Evolutionary conservation across 352 stramenopile genomes (phyloP), one percentile per base, ranked within the genome.

Genomic region (Globisporangium barbulae): DNA sequence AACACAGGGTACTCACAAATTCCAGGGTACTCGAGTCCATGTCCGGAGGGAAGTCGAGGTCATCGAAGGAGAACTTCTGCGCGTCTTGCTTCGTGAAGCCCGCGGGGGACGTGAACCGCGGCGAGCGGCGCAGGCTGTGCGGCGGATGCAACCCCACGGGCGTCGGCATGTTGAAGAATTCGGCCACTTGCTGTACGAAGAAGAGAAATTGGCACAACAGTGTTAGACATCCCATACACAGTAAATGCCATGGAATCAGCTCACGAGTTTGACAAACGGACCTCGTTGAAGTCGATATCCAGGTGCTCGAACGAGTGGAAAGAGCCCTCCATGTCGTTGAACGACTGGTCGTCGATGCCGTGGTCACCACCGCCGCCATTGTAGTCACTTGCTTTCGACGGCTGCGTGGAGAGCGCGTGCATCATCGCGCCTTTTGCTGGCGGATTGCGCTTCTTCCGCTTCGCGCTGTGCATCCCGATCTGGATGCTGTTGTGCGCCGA

Each of bases 231-330:
- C 13, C 42, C 19, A 49, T 6, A 49, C 21, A 28, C 17, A 9
- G 8, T 28, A 28, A 28, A 28, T 2, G 25, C 25, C 25, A 28
- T 28, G 25, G 4, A 6, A n/a, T 47, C 41, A 47, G 17, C 3
- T 25, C 15, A 3, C 8, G 19, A 63, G 59, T 31, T 47, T 37
- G 21, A 41, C 19, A 39, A 15, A 58, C 49, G 41, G 59, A 90
- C 81, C 76, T 89, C 85, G 60, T 91, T 93, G 59, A 94, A 92
- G 65, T 94, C 85, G 59, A 94, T 89, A 50, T 94, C 85, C n/a
- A 93, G 73, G 55, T 92, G 79, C 54, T 91, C 85, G 44, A 94
- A 91, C 17, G 81, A 73, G 54, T 93, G 82, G 64, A 91, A 84
- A 0, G 82, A 85, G 13, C 70, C 71, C 39, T 88, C 85, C 65